A percentile compares a stretch with the other conserved stretches of the same genome.
phyloP scores from a whole-genome alignment of 257 asterid genomes.

The Rehmannia glutinosa region DNA sequence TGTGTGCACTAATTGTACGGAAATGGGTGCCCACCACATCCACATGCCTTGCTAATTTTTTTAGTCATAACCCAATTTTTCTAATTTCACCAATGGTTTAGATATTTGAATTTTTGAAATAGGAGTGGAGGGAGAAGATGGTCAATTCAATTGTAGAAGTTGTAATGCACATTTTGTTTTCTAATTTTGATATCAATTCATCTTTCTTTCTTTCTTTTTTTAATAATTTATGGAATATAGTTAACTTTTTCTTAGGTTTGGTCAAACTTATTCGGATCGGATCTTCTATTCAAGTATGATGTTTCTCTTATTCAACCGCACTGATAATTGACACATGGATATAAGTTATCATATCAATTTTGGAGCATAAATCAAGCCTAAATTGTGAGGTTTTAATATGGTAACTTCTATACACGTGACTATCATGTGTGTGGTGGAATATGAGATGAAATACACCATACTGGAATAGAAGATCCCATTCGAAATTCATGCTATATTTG shows the following conservation, averaged over 20 bases:
- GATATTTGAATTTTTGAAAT: conserved; percentile 37
- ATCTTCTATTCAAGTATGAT: too few species aligned
- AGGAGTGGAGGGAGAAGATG: conserved; percentile 30
- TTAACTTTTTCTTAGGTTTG: neutral
- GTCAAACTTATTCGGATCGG: too few species aligned
- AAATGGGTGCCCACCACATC: conserved; percentile 20
- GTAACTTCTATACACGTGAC: too few species aligned
- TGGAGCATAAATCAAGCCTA: too few species aligned
- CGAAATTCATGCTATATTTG: too few species aligned
- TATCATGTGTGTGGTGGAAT: too few species aligned
- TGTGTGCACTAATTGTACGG: conserved; percentile 17
- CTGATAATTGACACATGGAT: too few species aligned
- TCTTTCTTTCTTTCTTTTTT: neutral
- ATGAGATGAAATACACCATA: too few species aligned
- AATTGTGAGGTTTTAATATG: too few species aligned
- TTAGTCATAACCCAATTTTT: conserved; percentile 47
- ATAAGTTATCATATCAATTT: too few species aligned
- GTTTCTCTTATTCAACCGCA: too few species aligned
- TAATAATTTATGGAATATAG: neutral
- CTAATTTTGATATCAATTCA: conserved; percentile 23
- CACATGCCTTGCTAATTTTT: conserved; percentile 21
- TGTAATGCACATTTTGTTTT: conserved; percentile 33
- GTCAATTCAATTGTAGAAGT: conserved; percentile 41
- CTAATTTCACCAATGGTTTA: conserved; percentile 31
- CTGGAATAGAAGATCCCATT: too few species aligned